These are phyloP conservation scores for Spinellus fusiger DNA, from an alignment of 192 early-diverging fungal genomes.

Conservation along the genomic window DNA sequence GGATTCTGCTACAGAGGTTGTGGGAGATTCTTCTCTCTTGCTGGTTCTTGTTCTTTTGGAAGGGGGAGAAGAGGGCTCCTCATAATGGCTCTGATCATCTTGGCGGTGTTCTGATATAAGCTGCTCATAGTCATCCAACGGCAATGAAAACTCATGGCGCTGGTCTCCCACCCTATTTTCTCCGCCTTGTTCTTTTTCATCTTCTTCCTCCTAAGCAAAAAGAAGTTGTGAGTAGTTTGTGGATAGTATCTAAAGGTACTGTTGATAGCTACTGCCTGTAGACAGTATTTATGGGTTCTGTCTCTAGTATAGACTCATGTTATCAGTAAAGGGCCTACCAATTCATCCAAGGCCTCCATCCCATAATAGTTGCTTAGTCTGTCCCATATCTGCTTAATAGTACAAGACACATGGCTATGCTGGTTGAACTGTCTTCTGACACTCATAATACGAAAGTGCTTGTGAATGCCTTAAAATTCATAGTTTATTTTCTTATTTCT, in stretches of 20 bases:
- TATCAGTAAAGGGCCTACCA: slow-evolving; percentile 18
- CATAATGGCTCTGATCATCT: slow-evolving; percentile 29
- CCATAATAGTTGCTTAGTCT: slow-evolving; percentile 39
- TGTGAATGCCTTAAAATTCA: slow-evolving; percentile 39
- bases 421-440: slow-evolving; percentile 45
- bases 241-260: too few species aligned
- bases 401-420: slow-evolving; percentile 29
- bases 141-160: slow-evolving; percentile 39
- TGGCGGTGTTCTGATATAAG: slow-evolving; percentile 37
- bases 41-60: slow-evolving; percentile 29
- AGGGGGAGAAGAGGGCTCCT: slow-evolving; percentile 28
- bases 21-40: slow-evolving; percentile 40
- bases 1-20: slow-evolving; percentile 37
- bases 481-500: not conserved
- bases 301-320: too few species aligned
- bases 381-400: slow-evolving; percentile 42
- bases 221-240: too few species aligned
- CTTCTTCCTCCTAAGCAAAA: slow-evolving; percentile 26
- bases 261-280: too few species aligned
- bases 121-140: slow-evolving; percentile 40
- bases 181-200: slow-evolving; percentile 27
- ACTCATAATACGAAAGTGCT: slow-evolving; percentile 50
- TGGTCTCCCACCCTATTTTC: slow-evolving; percentile 22
- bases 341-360: slow-evolving; percentile 40
- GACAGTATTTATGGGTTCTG: too few species aligned